phyloP scores from a whole-genome alignment of 2,329 filamentous ascomycete species.

The Fusarium redolens region DNA sequence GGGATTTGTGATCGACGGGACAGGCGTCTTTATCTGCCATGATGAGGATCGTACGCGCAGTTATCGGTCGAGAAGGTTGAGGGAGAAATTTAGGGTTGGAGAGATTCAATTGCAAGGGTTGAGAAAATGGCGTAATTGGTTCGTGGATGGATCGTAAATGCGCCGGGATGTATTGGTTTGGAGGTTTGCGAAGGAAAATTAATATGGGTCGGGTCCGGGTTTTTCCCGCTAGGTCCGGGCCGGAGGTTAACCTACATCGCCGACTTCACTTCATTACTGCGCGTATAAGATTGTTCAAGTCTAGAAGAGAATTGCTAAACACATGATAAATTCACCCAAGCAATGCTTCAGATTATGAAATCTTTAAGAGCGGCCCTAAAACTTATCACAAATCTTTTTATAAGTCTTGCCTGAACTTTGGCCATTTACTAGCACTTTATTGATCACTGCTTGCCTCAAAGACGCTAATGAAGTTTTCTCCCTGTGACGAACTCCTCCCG shows the following conservation, averaged over 20 bases:
- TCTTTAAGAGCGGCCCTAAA: too few relatives aligned
- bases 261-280: slow-evolving; percentile 9
- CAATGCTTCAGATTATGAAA: not conserved
- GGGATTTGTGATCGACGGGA: slow-evolving; percentile 90
- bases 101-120: slow-evolving; percentile 1
- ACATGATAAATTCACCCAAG: too few relatives aligned
- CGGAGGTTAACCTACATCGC: slow-evolving; percentile 1
- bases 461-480: too few relatives aligned
- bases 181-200: slow-evolving; percentile 30
- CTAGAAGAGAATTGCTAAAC: not conserved
- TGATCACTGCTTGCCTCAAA: too few relatives aligned
- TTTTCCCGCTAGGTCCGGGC: slow-evolving; percentile 30
- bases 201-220: slow-evolving; percentile 23
- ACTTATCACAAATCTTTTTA: not conserved
- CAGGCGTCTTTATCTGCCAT: slow-evolving; percentile 64
- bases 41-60: not conserved
- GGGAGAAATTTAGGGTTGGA: not conserved
- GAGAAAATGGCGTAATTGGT: slow-evolving; percentile 36
- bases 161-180: slow-evolving; percentile 37
- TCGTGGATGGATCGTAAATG: slow-evolving; percentile 36
- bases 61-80: not conserved
- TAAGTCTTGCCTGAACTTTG: not conserved
- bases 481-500: not conserved
- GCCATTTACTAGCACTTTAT: too few relatives aligned
- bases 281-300: not conserved